Evolutionary conservation across 495 filamentous ascomycete species (phyloP).

Genomic region (Tuber aestivum): DNA sequence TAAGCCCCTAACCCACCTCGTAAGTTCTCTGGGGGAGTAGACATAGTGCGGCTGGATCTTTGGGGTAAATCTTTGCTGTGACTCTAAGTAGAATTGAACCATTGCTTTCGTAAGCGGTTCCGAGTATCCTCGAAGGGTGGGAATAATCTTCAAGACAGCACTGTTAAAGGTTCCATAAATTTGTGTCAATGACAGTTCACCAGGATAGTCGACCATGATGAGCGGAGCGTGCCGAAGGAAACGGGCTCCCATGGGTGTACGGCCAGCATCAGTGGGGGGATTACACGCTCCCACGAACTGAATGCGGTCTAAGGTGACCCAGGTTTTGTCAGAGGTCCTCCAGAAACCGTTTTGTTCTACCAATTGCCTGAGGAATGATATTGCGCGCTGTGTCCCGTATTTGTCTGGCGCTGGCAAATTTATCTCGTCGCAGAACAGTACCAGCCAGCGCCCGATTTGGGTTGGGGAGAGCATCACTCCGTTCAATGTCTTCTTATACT

Average conservation of each 20-base stretch:
- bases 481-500: conserved; percentile 96
- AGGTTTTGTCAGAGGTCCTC: conserved; percentile 93
- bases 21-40: conserved; percentile 96
- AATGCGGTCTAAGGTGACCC: conserved; percentile 95
- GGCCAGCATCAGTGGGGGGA: conserved; percentile 95
- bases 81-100: conserved; percentile 93
- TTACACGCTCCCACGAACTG: conserved; percentile 99
- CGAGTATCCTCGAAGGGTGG: conserved; percentile 86
- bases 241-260: conserved; percentile 84
- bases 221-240: conserved; percentile 93
- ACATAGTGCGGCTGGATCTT: conserved; percentile 98
- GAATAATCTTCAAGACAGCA: conserved; percentile 92
- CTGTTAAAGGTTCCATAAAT: conserved; percentile 99
- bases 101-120: conserved; percentile 94
- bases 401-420: conserved; percentile 98
- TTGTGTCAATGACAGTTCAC: conserved; percentile 84
- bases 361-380: conserved; percentile 91
- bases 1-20: conserved; percentile 90
- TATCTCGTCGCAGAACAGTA: conserved; percentile 98
- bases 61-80: conserved; percentile 85
- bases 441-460: conserved; percentile 95
- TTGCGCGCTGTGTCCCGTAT: conserved; percentile 93
- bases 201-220: conserved; percentile 98
- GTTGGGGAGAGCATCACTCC: conserved; percentile 92
- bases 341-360: conserved; percentile 99